phyloP scores from a whole-genome alignment of 176 grass and related monocot species.

The Echinochloa phyllopogon region DNA sequence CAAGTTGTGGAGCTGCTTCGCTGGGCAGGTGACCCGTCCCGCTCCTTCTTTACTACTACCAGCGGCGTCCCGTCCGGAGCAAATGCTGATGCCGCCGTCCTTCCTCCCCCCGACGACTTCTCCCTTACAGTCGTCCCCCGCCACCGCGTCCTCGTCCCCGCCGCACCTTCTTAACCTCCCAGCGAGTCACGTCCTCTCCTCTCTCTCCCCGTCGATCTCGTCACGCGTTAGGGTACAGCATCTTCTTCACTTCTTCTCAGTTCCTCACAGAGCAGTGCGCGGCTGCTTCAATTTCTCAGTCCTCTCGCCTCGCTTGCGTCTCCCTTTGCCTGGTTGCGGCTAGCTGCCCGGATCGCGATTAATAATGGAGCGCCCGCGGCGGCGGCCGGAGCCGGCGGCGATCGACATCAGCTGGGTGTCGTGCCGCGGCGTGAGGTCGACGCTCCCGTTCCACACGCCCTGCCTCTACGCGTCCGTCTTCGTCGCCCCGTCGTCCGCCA shows the following conservation, averaged over 20 bases:
- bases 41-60: neutral
- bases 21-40: neutral
- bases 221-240: neutral
- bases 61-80: neutral
- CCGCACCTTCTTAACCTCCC: constrained; percentile 35
- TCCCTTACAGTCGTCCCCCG: constrained; percentile 5
- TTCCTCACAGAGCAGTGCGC: too few species aligned
- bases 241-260: neutral
- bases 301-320: neutral
- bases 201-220: neutral
- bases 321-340: too few species aligned
- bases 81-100: neutral
- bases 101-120: neutral
- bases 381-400: constrained; percentile 33
- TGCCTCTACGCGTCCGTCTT: constrained; percentile 66
- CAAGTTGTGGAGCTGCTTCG: neutral
- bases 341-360: neutral
- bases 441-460: constrained; percentile 56
- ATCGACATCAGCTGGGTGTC: constrained; percentile 68
- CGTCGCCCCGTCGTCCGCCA: constrained; percentile 27
- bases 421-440: constrained; percentile 57
- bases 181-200: neutral
- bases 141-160: constrained; percentile 28
- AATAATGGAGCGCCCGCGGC: constrained; percentile 1
- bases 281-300: too few species aligned